Conservation (phyloP, 2,329 filamentous ascomycete species). For the Trichoderma simmonsii region DNA sequence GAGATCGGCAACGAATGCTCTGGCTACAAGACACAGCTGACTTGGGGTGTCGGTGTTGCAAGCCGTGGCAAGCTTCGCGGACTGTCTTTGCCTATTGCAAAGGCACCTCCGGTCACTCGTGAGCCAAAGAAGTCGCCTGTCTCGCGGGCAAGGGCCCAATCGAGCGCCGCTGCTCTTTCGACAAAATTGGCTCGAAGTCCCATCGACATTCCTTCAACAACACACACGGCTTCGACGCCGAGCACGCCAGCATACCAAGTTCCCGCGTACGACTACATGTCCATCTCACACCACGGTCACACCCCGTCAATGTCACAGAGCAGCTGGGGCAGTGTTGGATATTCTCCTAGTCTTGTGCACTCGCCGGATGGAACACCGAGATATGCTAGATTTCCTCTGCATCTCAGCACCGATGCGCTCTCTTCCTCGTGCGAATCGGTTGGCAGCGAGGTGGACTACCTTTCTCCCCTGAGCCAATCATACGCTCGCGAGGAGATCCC, state of each 20-base stretch:
- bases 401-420: constrained; percentile 49
- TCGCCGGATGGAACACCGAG: constrained; percentile 36
- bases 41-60: constrained; percentile 93
- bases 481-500: constrained; percentile 57
- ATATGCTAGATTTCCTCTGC: constrained; percentile 44
- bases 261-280: constrained; percentile 48
- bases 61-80: constrained; percentile 93
- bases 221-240: constrained; percentile 40
- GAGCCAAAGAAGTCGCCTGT: constrained; percentile 47
- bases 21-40: constrained; percentile 94
- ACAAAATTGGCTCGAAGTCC: constrained; percentile 31
- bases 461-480: constrained; percentile 57
- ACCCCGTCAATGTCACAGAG: constrained; percentile 40
- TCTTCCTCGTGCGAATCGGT: constrained; percentile 57
- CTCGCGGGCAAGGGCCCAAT: constrained; percentile 45
- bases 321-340: constrained; percentile 48
- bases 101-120: constrained; percentile 53
- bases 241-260: constrained; percentile 37
- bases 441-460: constrained; percentile 61
- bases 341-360: constrained; percentile 40
- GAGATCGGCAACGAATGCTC: constrained; percentile 90
- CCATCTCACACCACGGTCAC: constrained; percentile 47
- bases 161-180: constrained; percentile 35
- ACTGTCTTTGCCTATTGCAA: constrained; percentile 70
- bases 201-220: constrained; percentile 35